Base-by-base conservation (phyloP, 1,284 basidiomycete species). In the Irpex sp. region DNA sequence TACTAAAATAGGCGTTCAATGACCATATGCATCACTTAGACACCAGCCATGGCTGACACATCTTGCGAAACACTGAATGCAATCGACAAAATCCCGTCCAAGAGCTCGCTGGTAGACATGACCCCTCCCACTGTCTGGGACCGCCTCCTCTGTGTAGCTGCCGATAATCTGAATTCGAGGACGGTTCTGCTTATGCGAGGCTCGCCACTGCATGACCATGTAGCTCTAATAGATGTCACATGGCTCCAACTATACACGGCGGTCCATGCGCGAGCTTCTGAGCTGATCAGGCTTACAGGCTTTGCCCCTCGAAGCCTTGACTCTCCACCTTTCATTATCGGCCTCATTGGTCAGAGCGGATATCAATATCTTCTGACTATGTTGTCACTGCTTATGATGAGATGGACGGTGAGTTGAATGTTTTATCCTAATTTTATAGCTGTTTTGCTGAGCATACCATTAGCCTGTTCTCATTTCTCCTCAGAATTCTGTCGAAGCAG, bases 401-500 rank as follows among this genome's bases (percentile, higher is more conserved):
- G 62, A 11, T 64, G 62, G 62, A 64, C 62, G 62, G 62, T 64
- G 10, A 43, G 62, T 32, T 7, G 18, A 64, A 43, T 27, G 18
- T 64, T 38, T 64, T 32, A 27, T 20, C n/a, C 9, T 43, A 27
- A 27, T 27, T 27, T 27, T 27, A 27, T 27, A 27, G 27, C 27
- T 27, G 27, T 27, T 27, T 27, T 27, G 27, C 27, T 27, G 13
- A 64, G 24, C 27, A 32, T 20, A 27, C 10, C 11, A 32, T 11
- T 27, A 64, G 62, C 62, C 62, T 7, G 6, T 86, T 73, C 80
- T 82, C 0, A 79, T 86, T 49, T 86, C 85, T 3, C 77, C 80
- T 0, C 79, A 85, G 42, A 85, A 86, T 73, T 85, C 85, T 3
- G 73, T 80, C 11, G 70, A 77, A 7, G 84, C 81, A 0, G 74